These are phyloP conservation scores for Populus hybrid DNA, from an alignment of 441 rosid species.

Conservation along the genomic window DNA sequence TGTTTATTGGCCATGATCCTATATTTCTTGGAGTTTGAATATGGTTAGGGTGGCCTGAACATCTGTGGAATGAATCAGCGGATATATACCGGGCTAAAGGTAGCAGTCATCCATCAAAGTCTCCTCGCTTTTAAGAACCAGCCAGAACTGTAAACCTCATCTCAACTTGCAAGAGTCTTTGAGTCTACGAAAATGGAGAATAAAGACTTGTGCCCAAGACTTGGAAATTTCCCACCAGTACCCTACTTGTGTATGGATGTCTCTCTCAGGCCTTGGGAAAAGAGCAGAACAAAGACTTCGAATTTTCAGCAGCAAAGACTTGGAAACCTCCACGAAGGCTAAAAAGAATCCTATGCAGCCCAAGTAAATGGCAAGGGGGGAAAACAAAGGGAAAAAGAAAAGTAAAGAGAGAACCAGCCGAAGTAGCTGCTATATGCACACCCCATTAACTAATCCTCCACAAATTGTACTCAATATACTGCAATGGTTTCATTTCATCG, in stretches of 20 bases:
- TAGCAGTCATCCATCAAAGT: not conserved
- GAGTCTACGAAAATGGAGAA: not conserved
- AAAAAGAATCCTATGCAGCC: no score
- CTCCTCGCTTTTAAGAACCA: not conserved
- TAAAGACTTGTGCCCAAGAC: not conserved
- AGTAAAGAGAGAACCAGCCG: not conserved
- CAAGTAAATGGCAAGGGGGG: not conserved
- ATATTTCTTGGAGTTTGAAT: not conserved
- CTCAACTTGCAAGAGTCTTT: not conserved
- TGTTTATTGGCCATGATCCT: not conserved
- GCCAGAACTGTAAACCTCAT: not conserved
- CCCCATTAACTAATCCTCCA: no score
- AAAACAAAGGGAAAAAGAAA: not conserved
- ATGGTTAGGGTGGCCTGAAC: not conserved
- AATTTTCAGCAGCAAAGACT: no score
- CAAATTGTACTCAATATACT: no score
- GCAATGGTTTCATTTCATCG: no score
- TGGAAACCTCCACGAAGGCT: no score
- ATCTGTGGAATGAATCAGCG: not conserved
- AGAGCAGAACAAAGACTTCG: no score
- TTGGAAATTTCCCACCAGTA: not conserved
- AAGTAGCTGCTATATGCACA: not conserved
- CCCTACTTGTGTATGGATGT: no score
- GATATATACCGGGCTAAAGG: not conserved
- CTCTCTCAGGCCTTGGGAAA: no score